Percentiles rank a stretch among this genome's conserved stretches.
Conservation (phyloP, 805 yeast species). For the Wickerhamiella domercqiae region DNA sequence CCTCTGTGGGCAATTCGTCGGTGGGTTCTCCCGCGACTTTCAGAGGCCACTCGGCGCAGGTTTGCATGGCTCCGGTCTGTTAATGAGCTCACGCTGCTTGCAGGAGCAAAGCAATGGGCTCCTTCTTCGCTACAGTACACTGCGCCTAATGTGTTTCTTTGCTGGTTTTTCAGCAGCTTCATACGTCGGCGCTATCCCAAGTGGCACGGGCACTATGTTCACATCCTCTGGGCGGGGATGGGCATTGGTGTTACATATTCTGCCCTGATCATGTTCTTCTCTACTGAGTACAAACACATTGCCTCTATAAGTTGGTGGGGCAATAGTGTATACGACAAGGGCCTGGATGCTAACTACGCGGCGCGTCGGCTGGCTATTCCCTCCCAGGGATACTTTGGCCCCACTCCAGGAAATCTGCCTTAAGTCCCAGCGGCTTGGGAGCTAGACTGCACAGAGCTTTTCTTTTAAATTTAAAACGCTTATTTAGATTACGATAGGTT, state of each 20-base stretch:
- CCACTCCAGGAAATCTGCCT: conserved; percentile 4
- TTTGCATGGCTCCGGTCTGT: conserved; percentile 21
- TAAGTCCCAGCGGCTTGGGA: background rate
- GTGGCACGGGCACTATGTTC: conserved; percentile 42
- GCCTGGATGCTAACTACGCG: conserved; percentile 4
- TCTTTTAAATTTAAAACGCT: too few relatives aligned
- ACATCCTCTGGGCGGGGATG: conserved; percentile 40
- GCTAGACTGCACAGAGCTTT: too few relatives aligned
- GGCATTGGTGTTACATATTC: conserved; percentile 50
- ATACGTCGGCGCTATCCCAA: conserved; percentile 33
- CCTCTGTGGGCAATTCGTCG: conserved; percentile 10
- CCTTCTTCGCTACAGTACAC: conserved; percentile 19
- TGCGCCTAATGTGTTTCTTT: conserved; percentile 13
- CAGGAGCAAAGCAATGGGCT: conserved; percentile 30
- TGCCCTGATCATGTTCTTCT: conserved; percentile 42
- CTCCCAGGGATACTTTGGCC: conserved; percentile 23
- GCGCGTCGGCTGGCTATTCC: conserved; percentile 11
- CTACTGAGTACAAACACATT: conserved; percentile 30
- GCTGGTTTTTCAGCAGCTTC: conserved; percentile 28
- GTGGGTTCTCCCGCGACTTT: conserved; percentile 14
- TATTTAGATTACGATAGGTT: too few relatives aligned
- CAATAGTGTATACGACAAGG: conserved; percentile 24
- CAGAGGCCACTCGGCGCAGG: background rate
- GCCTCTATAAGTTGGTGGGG: conserved; percentile 51
- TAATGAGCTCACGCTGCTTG: conserved; percentile 31